These are phyloP conservation scores for Funneliformis mosseae DNA, from an alignment of 192 early-diverging fungal genomes.

Conservation along the genomic window DNA sequence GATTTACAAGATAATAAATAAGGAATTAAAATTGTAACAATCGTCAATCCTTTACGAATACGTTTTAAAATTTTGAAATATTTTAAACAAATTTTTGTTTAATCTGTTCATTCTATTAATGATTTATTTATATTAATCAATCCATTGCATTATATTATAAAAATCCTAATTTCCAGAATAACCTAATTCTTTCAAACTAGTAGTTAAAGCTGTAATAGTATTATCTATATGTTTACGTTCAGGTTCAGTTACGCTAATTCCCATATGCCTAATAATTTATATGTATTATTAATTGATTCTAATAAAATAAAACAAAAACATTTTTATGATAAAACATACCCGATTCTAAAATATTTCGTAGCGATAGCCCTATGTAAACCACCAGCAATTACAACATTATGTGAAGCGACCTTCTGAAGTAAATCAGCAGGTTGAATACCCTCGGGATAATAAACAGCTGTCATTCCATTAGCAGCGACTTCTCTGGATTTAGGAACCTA, in stretches of 20 bases:
- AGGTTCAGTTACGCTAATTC: slow-evolving; percentile 73
- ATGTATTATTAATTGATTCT: neutral
- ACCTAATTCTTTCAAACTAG: slow-evolving; percentile 60
- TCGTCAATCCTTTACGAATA: too few species aligned
- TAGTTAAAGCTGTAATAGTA: slow-evolving; percentile 63
- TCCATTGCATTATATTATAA: neutral
- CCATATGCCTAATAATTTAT: slow-evolving; percentile 66
- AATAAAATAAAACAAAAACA: neutral
- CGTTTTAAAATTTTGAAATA: too few species aligned
- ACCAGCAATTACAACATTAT: slow-evolving; percentile 89
- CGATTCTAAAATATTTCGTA: slow-evolving; percentile 92
- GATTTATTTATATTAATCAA: too few species aligned
- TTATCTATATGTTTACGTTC: slow-evolving; percentile 66
- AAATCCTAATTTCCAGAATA: slow-evolving; percentile 27
- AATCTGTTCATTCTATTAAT: too few species aligned
- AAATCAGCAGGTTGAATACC: slow-evolving; percentile 74
- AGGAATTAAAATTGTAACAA: too few species aligned
- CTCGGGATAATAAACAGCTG: slow-evolving; percentile 87
- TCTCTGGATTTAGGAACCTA: slow-evolving; percentile 48
- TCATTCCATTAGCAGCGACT: slow-evolving; percentile 75
- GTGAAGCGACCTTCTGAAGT: slow-evolving; percentile 73
- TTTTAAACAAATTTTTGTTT: too few species aligned
- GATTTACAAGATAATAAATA: too few species aligned
- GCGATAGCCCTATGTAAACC: slow-evolving; percentile 84
- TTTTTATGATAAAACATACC: slow-evolving; percentile 36